Evolutionary conservation across 2,329 filamentous ascomycete species (phyloP).

Genomic region (Phoma herbarum): DNA sequence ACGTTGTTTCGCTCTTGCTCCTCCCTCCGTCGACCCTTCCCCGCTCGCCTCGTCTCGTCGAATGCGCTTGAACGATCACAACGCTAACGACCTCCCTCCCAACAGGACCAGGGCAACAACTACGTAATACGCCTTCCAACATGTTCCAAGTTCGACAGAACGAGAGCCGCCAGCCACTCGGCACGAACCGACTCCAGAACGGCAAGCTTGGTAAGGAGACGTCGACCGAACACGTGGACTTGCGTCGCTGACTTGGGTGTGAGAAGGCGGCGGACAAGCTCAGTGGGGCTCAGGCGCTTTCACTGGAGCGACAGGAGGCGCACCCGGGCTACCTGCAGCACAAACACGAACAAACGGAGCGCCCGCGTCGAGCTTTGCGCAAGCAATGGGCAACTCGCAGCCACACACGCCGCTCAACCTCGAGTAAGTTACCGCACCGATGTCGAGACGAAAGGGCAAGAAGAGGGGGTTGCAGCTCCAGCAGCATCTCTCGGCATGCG

Average conservation of each 20-base stretch:
- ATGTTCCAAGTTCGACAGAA: slow-evolving; percentile 60
- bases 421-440: slow-evolving; percentile 58
- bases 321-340: slow-evolving; percentile 59
- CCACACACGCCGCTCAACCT: slow-evolving; percentile 63
- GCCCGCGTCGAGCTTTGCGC: slow-evolving; percentile 64
- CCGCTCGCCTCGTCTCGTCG: not conserved
- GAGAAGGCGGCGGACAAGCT: slow-evolving; percentile 58
- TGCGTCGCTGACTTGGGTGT: slow-evolving; percentile 31
- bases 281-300: slow-evolving; percentile 62
- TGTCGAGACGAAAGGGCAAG: not conserved
- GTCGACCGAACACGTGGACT: not conserved
- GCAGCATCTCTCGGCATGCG: not conserved
- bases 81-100: slow-evolving; percentile 23
- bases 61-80: slow-evolving; percentile 7
- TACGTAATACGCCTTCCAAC: slow-evolving; percentile 62
- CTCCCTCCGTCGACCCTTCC: not conserved
- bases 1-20: not conserved
- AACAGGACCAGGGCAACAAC: slow-evolving; percentile 59
- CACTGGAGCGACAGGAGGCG: slow-evolving; percentile 62
- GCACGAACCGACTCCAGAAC: slow-evolving; percentile 61
- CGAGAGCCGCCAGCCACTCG: slow-evolving; percentile 58
- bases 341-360: slow-evolving; percentile 61
- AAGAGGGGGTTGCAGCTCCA: not conserved
- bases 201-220: slow-evolving; percentile 60
- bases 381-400: slow-evolving; percentile 64